Evolutionary conservation across 768 basidiomycete genomes (phyloP), one percentile per base, ranked within the genome.

Genomic region (Hygrocybe coccinea): DNA sequence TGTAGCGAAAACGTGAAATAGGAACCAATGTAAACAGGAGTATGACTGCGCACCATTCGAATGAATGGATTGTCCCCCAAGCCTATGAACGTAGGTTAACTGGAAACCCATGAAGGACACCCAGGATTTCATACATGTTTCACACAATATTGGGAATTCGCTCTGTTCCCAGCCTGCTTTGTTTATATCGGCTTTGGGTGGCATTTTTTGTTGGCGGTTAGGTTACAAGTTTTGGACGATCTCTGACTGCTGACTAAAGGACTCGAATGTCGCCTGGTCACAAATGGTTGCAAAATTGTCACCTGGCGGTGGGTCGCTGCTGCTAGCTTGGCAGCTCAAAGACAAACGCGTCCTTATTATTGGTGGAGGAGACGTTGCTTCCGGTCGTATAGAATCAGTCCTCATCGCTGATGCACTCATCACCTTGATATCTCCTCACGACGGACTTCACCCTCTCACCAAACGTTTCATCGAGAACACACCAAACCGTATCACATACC

Each of bases 101-200:
- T 24, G 41, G 25, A 49, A 19, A 6, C 47, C 19, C 14, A 55
- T 2, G 25, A 35, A 50, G 17, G 37, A 21, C 49, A 54, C 52
- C 44, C 57, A 59, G 50, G 54, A 17, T 19, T 21, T 17, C 86
- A 60, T 65, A 89, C 93, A 95, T 67, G 89, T 91, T 72, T 95
- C 93, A 69, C 93, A 95, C 21, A 95, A 83, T 69, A 93, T 90
- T 3, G 93, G 92, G 52, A 94, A 94, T 69, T 94, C 92, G 68
- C 86, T 88, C 74, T 91, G 87, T 66, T 95, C 92, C 89, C 89
- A 91, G 12, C 91, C 91, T 19, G 92, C 91, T 71, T 93, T 94
- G 78, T 95, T 95, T 60, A 95, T 85, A 68, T 95, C 92, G n/a
- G 86, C 80, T 74, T 93, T 93, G 44, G 87, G 87, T 37, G 81